Conservation (phyloP, 2,329 filamentous ascomycete genomes). For the Beauveria australis region DNA sequence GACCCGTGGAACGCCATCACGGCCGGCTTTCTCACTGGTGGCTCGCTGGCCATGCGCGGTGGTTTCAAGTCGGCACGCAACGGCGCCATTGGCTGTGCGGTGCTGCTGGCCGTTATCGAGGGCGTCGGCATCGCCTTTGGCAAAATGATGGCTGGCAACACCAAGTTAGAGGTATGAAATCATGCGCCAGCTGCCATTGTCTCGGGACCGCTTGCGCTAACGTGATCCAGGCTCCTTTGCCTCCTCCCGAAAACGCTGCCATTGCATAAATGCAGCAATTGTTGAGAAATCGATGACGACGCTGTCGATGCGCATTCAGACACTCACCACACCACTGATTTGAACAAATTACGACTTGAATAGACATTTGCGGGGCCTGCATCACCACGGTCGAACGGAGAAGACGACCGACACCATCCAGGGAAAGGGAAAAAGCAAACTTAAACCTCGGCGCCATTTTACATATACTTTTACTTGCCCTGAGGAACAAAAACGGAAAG, state of each 20-base stretch:
- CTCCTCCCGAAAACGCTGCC: constrained; percentile 22
- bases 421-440: neutral
- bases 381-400: neutral
- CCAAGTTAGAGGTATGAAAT: constrained; percentile 61
- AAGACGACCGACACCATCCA: neutral
- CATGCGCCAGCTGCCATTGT: no score
- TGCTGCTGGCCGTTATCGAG: constrained; percentile 91
- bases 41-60: constrained; percentile 82
- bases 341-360: constrained; percentile 8
- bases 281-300: neutral
- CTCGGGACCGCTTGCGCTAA: constrained; percentile 9
- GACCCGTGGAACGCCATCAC: constrained; percentile 98
- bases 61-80: constrained; percentile 89
- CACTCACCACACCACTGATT: constrained; percentile 10
- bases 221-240: constrained; percentile 16
- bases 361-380: neutral
- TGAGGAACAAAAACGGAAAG: neutral
- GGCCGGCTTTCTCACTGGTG: constrained; percentile 93
- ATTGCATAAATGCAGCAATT: constrained; percentile 20
- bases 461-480: constrained; percentile 6
- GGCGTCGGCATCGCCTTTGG: constrained; percentile 94
- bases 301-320: neutral
- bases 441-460: constrained; percentile 1
- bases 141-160: constrained; percentile 86
- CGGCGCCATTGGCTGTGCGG: constrained; percentile 90